A percentile compares a stretch with the other conserved stretches of the same genome.
phyloP scores from a whole-genome alignment of 225 moss, liverwort and hornwort species.

The Bryoerythrophyllum caledonicum region DNA sequence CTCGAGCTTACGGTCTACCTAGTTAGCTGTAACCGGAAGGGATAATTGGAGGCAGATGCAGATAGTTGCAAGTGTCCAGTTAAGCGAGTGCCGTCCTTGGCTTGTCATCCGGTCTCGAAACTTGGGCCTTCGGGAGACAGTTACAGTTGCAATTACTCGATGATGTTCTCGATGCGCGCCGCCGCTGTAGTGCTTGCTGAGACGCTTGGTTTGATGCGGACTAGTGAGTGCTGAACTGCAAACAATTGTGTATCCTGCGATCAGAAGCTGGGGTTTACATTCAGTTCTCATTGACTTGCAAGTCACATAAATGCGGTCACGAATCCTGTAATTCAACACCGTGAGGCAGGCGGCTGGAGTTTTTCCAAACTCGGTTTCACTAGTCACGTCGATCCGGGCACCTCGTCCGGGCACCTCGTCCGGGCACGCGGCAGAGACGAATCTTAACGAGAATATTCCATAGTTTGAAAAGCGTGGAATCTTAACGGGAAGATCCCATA shows the following conservation, averaged over 20 bases:
- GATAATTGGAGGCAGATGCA: slow-evolving; percentile 21
- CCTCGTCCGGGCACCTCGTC: background rate
- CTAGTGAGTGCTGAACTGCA: background rate
- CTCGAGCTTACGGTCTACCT: slow-evolving; percentile 9
- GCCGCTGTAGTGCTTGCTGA: background rate
- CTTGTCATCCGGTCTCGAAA: background rate
- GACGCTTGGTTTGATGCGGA: background rate
- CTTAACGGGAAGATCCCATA: too few relatives aligned
- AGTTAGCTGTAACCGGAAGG: background rate
- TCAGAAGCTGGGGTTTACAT: background rate
- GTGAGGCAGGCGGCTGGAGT: background rate
- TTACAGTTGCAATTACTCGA: background rate
- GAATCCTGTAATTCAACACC: background rate
- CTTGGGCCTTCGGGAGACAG: background rate
- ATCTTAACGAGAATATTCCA: too few relatives aligned
- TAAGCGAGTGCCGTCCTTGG: background rate
- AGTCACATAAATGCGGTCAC: background rate
- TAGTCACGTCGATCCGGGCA: background rate
- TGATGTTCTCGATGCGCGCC: background rate
- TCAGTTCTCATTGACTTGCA: background rate
- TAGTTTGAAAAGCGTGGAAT: background rate
- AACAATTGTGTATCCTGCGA: background rate
- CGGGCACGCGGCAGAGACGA: background rate
- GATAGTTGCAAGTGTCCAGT: background rate
- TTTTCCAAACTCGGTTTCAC: background rate